These are phyloP conservation scores for Colletotrichum sp. DNA, from an alignment of 2,329 filamentous ascomycete species.

Conservation along the genomic window DNA sequence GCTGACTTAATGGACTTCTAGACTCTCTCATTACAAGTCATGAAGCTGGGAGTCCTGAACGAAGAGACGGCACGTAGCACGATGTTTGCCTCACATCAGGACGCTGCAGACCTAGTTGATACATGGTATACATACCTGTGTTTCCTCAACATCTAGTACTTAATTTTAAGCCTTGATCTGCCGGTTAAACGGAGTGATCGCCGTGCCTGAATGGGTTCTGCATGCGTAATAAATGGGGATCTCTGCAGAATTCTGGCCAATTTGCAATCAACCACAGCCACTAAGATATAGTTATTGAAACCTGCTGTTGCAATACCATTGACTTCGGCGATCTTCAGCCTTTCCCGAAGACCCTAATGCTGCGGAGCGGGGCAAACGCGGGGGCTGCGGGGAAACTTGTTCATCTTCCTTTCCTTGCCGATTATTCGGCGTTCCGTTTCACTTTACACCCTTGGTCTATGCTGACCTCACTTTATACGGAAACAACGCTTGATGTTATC, in stretches of 20 bases:
- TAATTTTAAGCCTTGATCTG: background rate
- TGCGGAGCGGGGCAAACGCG: background rate
- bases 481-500: background rate
- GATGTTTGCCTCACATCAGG: background rate
- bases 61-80: background rate
- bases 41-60: background rate
- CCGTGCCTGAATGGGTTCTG: background rate
- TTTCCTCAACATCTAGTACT: background rate
- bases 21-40: background rate
- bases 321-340: background rate
- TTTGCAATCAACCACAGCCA: background rate
- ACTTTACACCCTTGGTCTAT: background rate
- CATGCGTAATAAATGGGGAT: background rate
- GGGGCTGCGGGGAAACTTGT: background rate
- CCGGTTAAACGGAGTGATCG: background rate
- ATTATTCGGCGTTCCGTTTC: background rate
- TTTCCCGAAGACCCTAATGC: background rate
- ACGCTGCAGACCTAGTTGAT: background rate
- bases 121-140: background rate
- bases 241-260: background rate
- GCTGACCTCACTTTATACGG: background rate
- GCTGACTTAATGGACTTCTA: background rate
- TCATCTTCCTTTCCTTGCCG: background rate
- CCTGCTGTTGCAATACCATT: background rate
- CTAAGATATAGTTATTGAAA: background rate